Percentiles rank a stretch among this genome's conserved stretches.
These are phyloP conservation scores for Pinguiococcus pyrenoidosus DNA, from an alignment of 108 stramenopile genomes.

Conservation along the genomic window DNA sequence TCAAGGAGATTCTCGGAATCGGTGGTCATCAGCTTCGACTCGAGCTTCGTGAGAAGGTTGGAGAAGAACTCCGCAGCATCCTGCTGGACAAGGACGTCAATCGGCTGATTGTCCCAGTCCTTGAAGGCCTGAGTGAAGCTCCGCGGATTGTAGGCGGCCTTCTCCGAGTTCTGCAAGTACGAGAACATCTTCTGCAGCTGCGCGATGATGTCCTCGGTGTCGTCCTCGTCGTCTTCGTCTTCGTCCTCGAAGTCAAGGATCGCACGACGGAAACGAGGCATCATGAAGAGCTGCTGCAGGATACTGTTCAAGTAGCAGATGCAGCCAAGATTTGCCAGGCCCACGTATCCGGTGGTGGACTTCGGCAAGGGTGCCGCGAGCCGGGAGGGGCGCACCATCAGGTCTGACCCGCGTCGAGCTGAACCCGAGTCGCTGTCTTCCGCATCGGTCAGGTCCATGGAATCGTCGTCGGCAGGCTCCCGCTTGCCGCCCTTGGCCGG, in stretches of 20 bases:
- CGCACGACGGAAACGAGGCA: slow-evolving; percentile 12
- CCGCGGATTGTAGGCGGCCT: slow-evolving; percentile 24
- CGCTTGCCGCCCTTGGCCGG: background rate
- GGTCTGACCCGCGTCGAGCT: background rate
- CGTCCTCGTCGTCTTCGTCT: slow-evolving; percentile 8
- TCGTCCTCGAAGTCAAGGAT: slow-evolving; percentile 12
- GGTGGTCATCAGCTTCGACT: slow-evolving; percentile 1
- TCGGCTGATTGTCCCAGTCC: slow-evolving; percentile 30
- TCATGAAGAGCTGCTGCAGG: slow-evolving; percentile 43
- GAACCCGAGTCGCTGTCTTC: background rate
- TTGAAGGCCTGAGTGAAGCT: slow-evolving; percentile 19
- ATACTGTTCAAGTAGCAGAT: slow-evolving; percentile 55
- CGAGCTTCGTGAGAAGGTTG: slow-evolving; percentile 29
- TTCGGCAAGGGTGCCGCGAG: slow-evolving; percentile 5
- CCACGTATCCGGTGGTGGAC: slow-evolving; percentile 31
- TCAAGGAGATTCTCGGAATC: slow-evolving; percentile 12
- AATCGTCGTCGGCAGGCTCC: no score
- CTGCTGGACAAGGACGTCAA: slow-evolving; percentile 40
- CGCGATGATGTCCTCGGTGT: slow-evolving; percentile 21
- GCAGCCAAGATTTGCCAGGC: slow-evolving; percentile 44
- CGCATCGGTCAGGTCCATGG: background rate
- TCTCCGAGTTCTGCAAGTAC: slow-evolving; percentile 31
- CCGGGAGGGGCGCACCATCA: background rate
- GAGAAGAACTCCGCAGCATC: slow-evolving; percentile 44
- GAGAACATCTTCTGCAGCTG: slow-evolving; percentile 28